Conservation (phyloP, 768 basidiomycete species). For the Boletus rubescentipes region DNA sequence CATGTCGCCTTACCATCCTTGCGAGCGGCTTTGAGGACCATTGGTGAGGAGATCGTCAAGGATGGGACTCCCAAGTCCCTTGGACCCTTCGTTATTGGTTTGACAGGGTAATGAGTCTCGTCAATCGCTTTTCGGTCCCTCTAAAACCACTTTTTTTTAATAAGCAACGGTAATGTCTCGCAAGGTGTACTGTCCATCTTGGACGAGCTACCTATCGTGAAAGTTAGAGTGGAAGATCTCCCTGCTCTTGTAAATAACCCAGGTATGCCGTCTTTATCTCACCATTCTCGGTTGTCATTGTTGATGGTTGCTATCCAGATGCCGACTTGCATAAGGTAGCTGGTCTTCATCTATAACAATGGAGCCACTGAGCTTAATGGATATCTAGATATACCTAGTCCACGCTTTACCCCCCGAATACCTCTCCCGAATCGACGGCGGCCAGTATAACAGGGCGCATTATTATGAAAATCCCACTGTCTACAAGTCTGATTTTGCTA, state of each 20-base stretch:
- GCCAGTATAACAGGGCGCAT: slow-evolving; percentile 55
- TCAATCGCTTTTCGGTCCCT: neutral
- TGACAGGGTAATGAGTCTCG: slow-evolving; percentile 64
- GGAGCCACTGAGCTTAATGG: neutral
- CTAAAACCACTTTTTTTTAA: neutral
- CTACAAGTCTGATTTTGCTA: slow-evolving; percentile 68
- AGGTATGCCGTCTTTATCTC: slow-evolving; percentile 35
- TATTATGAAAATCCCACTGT: slow-evolving; percentile 73
- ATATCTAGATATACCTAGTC: slow-evolving; percentile 66
- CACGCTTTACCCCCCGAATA: slow-evolving; percentile 73
- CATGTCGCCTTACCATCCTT: slow-evolving; percentile 56
- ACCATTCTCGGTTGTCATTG: neutral
- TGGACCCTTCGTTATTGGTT: slow-evolving; percentile 77
- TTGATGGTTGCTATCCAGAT: slow-evolving; percentile 34
- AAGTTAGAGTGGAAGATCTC: slow-evolving; percentile 56
- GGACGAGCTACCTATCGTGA: slow-evolving; percentile 63
- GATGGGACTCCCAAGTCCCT: slow-evolving; percentile 60
- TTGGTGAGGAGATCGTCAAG: slow-evolving; percentile 54
- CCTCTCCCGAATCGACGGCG: slow-evolving; percentile 55
- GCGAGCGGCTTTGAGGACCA: slow-evolving; percentile 50
- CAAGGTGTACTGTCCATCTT: slow-evolving; percentile 75
- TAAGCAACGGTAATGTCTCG: slow-evolving; percentile 83
- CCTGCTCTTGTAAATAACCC: slow-evolving; percentile 51
- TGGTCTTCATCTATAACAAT: neutral
- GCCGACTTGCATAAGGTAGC: slow-evolving; percentile 58